Evolutionary conservation across 2,329 filamentous ascomycete genomes (phyloP).

Genomic region (Fusarium subglutinans): DNA sequence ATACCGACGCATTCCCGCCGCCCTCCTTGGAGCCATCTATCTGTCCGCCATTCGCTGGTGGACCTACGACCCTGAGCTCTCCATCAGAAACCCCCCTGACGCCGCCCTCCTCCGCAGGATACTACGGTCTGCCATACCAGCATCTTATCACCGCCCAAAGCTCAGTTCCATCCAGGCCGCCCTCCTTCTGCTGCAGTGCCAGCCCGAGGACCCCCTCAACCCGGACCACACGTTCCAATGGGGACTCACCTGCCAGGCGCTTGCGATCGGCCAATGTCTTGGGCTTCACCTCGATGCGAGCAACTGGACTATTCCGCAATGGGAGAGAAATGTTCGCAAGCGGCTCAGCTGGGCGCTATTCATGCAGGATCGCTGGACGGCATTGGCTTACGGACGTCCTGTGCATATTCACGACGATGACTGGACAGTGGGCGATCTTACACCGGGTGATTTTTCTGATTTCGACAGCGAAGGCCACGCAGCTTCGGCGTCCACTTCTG

Average conservation of each 20-base stretch:
- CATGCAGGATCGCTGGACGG: conserved; percentile 68
- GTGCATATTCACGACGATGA: conserved; percentile 46
- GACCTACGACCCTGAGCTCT: conserved; percentile 54
- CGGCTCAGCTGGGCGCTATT: conserved; percentile 68
- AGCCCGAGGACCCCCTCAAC: conserved; percentile 46
- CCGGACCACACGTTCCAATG: conserved; percentile 48
- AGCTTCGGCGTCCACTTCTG: conserved; percentile 6
- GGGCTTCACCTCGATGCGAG: conserved; percentile 65
- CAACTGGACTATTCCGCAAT: conserved; percentile 64
- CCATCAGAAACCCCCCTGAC: conserved; percentile 42
- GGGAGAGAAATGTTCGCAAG: conserved; percentile 66
- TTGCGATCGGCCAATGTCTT: conserved; percentile 61
- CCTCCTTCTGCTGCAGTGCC: conserved; percentile 43
- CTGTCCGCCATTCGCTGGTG: conserved; percentile 65
- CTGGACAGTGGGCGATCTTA: conserved; percentile 43
- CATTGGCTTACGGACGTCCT: conserved; percentile 43
- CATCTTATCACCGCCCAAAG: conserved; percentile 45
- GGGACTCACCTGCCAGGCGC: conserved; percentile 55
- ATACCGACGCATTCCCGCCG: conserved; percentile 61
- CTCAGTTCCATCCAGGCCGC: conserved; percentile 45
- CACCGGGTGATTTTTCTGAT: conserved; percentile 47
- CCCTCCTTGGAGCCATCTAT: conserved; percentile 64
- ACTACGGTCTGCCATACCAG: conserved; percentile 39
- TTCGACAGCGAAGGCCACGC: conserved; percentile 31
- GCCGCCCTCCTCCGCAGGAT: conserved; percentile 36